Evolutionary conservation across 23 red algal genomes (phyloP), one percentile per base, ranked within the genome.

Genomic region (Chondrus crispus): DNA sequence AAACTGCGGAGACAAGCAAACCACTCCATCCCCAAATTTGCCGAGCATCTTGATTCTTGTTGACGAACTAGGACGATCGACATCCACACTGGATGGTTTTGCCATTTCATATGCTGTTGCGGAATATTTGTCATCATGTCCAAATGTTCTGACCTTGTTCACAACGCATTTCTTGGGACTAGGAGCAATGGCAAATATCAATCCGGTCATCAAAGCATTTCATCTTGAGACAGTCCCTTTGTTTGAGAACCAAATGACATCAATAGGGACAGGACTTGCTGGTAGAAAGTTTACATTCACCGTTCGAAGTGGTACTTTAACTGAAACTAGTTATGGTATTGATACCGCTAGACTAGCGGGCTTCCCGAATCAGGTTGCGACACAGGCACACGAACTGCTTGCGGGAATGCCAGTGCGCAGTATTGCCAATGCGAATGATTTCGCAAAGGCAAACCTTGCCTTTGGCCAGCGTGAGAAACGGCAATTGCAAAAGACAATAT

Each of bases 51-150:
- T 98, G 39, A 81, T 98, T 18, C 18, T 98, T 26, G 80, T 98
- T 62, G 96, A 98, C 62, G 96, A 98, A 60, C 66, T 98, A 0
- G 96, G 93, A 41, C 58, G 96, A 47, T 87, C 93, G 26, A 98
- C 96, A 8, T 88, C 87, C 22, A 88, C 96, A 11, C 29, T 95
- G 13, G 96, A 98, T 58, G 96, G 96, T 37, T 91, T 94, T 62
- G 79, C 96, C 2, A 90, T 98, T 10, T 80, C 93, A 10, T 98
- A 88, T 57, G 85, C 96, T 24, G 53, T 95, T 8, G 50, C 84
- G 18, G 96, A 98, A 60, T 80, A 92, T 48, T 73, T 98, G 19
- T 46, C 48, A 2, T 43, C 78, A 19, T 77, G 80, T 40, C 89
- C 95, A 12, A 88, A 84, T 60, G 51, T 75, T 11, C 84, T 93